These are phyloP conservation scores for Acanthamoeba rhysodes DNA, from an alignment of 208 protist species.

Conservation along the genomic window DNA sequence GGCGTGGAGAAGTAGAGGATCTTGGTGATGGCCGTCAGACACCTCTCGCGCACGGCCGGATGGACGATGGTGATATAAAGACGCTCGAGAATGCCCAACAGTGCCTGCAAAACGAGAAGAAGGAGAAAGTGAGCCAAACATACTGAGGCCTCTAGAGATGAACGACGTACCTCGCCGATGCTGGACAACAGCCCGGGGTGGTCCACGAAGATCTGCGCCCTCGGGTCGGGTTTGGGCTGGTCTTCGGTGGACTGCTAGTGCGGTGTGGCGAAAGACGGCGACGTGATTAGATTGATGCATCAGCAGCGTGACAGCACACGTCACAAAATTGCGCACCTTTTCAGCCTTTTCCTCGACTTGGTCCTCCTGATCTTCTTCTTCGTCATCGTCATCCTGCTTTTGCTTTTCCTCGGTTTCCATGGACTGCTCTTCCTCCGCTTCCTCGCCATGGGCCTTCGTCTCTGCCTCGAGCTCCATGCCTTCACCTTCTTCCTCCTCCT, in stretches of 20 bases:
- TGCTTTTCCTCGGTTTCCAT: slow-evolving; percentile 9
- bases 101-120: neutral
- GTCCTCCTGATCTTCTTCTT: neutral
- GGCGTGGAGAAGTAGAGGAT: slow-evolving; percentile 81
- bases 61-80: slow-evolving; percentile 83
- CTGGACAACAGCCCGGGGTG: neutral
- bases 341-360: neutral
- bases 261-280: neutral
- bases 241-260: no score
- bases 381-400: neutral
- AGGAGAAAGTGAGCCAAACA: no score
- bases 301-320: no score
- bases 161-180: slow-evolving; percentile 2
- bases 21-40: slow-evolving; percentile 80
- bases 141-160: no score
- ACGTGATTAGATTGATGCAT: neutral
- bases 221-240: slow-evolving; percentile 12
- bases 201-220: slow-evolving; percentile 21
- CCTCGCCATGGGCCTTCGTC: neutral
- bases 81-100: slow-evolving; percentile 72
- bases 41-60: slow-evolving; percentile 74
- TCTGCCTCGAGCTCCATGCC: neutral
- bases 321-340: neutral
- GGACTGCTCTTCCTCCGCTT: no score
- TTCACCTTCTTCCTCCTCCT: neutral